These are phyloP conservation scores for Vanrija sp. DNA, from an alignment of 1,284 basidiomycete species.

Conservation along the genomic window DNA sequence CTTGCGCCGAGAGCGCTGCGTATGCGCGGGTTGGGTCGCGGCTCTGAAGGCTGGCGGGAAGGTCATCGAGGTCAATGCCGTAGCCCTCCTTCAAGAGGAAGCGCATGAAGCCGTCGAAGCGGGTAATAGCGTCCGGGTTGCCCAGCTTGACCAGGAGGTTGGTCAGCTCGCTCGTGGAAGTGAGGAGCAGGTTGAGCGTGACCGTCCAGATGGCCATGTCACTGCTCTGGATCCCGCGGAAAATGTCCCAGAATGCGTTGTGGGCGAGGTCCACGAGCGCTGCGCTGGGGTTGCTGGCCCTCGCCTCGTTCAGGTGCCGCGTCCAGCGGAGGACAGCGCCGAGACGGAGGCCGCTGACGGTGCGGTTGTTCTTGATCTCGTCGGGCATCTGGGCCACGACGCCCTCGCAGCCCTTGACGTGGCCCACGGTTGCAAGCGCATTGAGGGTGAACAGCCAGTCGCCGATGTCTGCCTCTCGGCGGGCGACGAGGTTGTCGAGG, in stretches of 20 bases:
- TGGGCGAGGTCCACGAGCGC: slow-evolving; percentile 6
- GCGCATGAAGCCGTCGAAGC: slow-evolving; percentile 9
- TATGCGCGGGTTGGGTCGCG: background rate
- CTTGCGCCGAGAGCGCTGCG: slow-evolving; percentile 2
- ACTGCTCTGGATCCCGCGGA: slow-evolving; percentile 4
- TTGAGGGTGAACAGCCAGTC: slow-evolving; percentile 17
- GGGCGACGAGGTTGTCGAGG: slow-evolving; percentile 6
- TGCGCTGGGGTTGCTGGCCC: background rate
- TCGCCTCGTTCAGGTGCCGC: slow-evolving; percentile 1
- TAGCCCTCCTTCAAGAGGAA: slow-evolving; percentile 11
- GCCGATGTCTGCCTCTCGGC: background rate
- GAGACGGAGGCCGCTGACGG: slow-evolving; percentile 7
- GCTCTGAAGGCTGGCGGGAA: background rate
- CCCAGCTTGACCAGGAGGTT: background rate
- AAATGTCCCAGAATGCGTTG: slow-evolving; percentile 14
- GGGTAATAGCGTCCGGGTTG: background rate
- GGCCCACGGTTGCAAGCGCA: slow-evolving; percentile 6
- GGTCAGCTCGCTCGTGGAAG: slow-evolving; percentile 2
- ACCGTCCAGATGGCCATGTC: slow-evolving; percentile 1
- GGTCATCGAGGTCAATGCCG: slow-evolving; percentile 14
- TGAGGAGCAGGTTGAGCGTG: slow-evolving; percentile 11
- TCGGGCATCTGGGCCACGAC: slow-evolving; percentile 5
- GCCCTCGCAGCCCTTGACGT: slow-evolving; percentile 4
- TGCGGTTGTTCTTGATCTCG: background rate
- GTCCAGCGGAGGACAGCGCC: slow-evolving; percentile 10